These are phyloP conservation scores for Trifolium repens DNA, from an alignment of 306 rosid genomes.

Conservation along the genomic window DNA sequence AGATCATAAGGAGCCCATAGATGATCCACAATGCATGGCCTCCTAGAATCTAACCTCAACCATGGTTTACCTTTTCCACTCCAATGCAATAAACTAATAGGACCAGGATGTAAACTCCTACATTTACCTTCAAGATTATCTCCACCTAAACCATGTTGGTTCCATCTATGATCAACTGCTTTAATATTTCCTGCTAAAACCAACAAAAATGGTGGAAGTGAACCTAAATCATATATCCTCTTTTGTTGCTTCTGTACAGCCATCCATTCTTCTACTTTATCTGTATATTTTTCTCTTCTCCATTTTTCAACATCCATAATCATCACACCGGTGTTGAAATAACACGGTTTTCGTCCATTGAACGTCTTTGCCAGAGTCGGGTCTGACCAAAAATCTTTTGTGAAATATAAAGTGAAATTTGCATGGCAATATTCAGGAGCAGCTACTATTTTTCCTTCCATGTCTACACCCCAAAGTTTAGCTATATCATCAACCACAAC, in stretches of 20 bases:
- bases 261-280: conserved; percentile 75
- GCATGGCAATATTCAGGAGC: conserved; percentile 75
- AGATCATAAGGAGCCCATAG: conserved; percentile 77
- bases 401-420: conserved; percentile 61
- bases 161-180: conserved; percentile 74
- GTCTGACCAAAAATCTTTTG: conserved; percentile 58
- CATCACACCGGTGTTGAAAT: conserved; percentile 81
- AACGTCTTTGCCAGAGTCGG: conserved; percentile 44
- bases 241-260: conserved; percentile 52
- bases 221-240: conserved; percentile 71
- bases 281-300: conserved; percentile 58
- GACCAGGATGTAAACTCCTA: conserved; percentile 67
- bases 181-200: conserved; percentile 73
- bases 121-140: conserved; percentile 74
- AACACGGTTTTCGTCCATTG: conserved; percentile 60
- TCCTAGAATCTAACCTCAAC: conserved; percentile 71
- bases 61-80: conserved; percentile 84
- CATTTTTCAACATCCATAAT: conserved; percentile 71
- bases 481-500: conserved; percentile 69
- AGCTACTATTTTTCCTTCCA: conserved; percentile 68
- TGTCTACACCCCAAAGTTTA: conserved; percentile 65
- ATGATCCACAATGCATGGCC: conserved; percentile 63
- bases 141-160: conserved; percentile 80
- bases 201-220: conserved; percentile 70
- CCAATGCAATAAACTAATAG: conserved; percentile 75